Base-by-base conservation (phyloP, 106 monocot species). In the Agapanthus africanus region DNA sequence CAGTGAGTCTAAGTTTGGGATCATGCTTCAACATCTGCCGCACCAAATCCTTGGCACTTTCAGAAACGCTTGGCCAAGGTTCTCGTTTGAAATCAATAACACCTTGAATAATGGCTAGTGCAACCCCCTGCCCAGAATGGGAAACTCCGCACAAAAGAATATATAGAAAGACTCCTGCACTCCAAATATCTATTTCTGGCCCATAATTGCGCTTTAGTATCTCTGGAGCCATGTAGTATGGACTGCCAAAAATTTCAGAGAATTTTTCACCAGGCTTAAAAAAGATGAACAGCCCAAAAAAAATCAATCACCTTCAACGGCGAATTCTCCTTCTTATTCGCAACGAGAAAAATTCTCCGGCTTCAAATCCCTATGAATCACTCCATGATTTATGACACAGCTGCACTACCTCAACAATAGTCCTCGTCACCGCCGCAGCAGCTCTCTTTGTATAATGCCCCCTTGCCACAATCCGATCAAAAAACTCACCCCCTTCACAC, bases 371-470 rank as follows among this genome's bases (percentile, higher is more conserved):
- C 90, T 70, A 66, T 90, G 90, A 59, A 90, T 90, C 15, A 90
- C 90, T 1, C 90, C 90, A 60, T 90, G 82, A 61, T 69, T 71
- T n/a, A 60, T 90, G 90, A 57, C 93, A 99, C n/a, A 93, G 78
- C 83, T 90, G 93, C 46, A 99, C 99, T 4, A 99, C n/a, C 87
- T 99, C 99, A 22, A 88, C 79, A n/a, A 99, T 93, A 1, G 99
- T 99, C 64, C 67, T 72, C 2, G 76, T 82, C 23, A 99, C 99
- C 7, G 47, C 78, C 1, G 99, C 99, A 0, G 93, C 93, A 0
- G 99, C 93, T 33, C 99, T 67, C 85, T 99, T 93, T 0, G 93
- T 90, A 64, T 99, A 99, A 73, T 99, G 99, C 35, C 99, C 93
- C 40, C 99, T 73, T 3, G 93, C 93, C 11, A 99, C 93, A 40